These are phyloP conservation scores for Eleusine indica DNA, from an alignment of 176 grass and related monocot genomes.

Conservation along the genomic window DNA sequence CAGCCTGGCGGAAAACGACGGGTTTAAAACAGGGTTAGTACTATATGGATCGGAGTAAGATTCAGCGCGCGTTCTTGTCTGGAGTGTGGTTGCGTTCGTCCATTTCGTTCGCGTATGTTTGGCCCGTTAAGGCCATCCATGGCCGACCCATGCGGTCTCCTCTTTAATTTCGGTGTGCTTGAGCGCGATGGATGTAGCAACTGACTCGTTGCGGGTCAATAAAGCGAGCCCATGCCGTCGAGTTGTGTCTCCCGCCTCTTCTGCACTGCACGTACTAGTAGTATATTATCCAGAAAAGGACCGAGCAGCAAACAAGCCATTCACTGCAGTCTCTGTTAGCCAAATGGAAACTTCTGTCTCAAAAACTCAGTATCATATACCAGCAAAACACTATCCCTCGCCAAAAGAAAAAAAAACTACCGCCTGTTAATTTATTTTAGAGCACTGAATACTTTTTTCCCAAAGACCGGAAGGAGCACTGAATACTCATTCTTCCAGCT, in stretches of 20 bases:
- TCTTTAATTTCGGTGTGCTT: background rate
- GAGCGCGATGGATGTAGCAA: background rate
- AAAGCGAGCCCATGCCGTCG: slow-evolving; percentile 22
- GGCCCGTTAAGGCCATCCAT: background rate
- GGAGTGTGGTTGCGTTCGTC: background rate
- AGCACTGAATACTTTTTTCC: too few relatives aligned
- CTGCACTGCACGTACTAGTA: too few relatives aligned
- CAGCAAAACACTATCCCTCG: too few relatives aligned
- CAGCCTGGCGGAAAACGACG: slow-evolving; percentile 30
- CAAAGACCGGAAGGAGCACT: too few relatives aligned
- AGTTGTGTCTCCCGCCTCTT: background rate
- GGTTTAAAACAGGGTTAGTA: background rate
- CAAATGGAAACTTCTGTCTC: background rate
- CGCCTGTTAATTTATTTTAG: too few relatives aligned
- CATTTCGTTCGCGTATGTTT: background rate
- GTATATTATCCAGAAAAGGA: slow-evolving; percentile 27
- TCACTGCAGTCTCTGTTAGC: background rate
- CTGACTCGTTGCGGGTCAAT: slow-evolving; percentile 16
- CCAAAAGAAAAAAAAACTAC: too few relatives aligned
- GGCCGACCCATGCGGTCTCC: background rate
- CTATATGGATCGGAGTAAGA: too few relatives aligned
- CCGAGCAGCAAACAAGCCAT: background rate
- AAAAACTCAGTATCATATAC: background rate
- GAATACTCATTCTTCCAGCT: too few relatives aligned
- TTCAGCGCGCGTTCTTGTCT: background rate